Percentiles rank a stretch among this genome's conserved stretches.
These are phyloP conservation scores for Capronia coronata DNA, from an alignment of 2,329 filamentous ascomycete genomes.

Conservation along the genomic window DNA sequence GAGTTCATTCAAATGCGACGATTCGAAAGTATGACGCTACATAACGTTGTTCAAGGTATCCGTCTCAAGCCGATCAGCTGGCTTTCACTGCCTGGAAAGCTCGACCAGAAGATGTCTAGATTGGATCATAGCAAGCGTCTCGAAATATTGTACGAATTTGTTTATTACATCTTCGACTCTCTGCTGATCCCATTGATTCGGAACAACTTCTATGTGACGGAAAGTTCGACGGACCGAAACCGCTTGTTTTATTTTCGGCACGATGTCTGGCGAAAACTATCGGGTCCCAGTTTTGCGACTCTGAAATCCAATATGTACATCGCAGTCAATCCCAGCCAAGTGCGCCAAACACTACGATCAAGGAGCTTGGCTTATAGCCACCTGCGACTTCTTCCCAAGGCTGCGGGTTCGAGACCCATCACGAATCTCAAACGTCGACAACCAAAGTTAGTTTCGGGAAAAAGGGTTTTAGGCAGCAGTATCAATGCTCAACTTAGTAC, in stretches of 20 bases:
- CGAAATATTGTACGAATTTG: conserved; percentile 74
- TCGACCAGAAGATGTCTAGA: conserved; percentile 53
- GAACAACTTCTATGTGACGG: conserved; percentile 88
- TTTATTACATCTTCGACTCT: conserved; percentile 92
- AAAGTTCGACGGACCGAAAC: conserved; percentile 73
- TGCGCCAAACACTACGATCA: conserved; percentile 52
- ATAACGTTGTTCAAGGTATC: conserved; percentile 68
- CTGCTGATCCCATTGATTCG: conserved; percentile 79
- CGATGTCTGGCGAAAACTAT: conserved; percentile 75
- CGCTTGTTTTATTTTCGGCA: conserved; percentile 90
- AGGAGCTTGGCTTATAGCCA: conserved; percentile 69
- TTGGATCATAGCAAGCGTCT: conserved; percentile 68
- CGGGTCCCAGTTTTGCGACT: conserved; percentile 62
- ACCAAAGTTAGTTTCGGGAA: conserved; percentile 48
- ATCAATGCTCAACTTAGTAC: conserved; percentile 68
- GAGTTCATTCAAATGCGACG: conserved; percentile 69
- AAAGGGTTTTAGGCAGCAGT: conserved; percentile 52
- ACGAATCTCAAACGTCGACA: conserved; percentile 71
- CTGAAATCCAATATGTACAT: conserved; percentile 72
- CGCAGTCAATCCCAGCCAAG: conserved; percentile 57
- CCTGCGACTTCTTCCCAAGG: conserved; percentile 77
- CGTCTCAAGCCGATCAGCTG: conserved; percentile 67
- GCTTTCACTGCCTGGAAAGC: conserved; percentile 53
- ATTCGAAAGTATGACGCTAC: conserved; percentile 73
- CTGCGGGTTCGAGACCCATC: conserved; percentile 68